Evolutionary conservation across 2,329 filamentous ascomycete species (phyloP).

Genomic region (Cyclaneusma minus): DNA sequence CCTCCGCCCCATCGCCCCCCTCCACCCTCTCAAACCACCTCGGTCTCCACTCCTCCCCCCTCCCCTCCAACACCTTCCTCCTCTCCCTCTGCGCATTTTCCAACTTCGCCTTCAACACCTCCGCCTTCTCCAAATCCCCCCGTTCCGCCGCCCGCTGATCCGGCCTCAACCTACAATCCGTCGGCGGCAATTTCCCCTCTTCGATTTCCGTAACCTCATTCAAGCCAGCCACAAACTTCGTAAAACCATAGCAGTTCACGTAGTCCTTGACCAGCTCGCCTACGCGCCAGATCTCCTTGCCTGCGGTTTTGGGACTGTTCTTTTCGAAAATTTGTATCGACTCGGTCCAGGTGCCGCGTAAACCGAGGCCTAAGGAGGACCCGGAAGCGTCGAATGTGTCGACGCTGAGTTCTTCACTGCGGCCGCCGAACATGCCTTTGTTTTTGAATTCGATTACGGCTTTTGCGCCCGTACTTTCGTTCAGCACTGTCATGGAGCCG

Average conservation of each 20-base stretch:
- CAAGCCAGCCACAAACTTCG: slow-evolving; percentile 67
- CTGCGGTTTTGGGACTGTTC: slow-evolving; percentile 41
- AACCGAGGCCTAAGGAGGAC: slow-evolving; percentile 44
- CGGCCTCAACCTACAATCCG: slow-evolving; percentile 69
- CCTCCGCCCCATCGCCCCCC: slow-evolving; percentile 45
- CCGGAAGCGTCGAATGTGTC: slow-evolving; percentile 57
- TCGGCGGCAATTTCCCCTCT: slow-evolving; percentile 56
- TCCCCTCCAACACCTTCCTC: slow-evolving; percentile 59
- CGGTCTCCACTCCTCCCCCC: slow-evolving; percentile 56
- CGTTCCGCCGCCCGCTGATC: slow-evolving; percentile 78
- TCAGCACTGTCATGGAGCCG: slow-evolving; percentile 71
- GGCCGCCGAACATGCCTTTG: slow-evolving; percentile 93
- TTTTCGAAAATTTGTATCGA: slow-evolving; percentile 51
- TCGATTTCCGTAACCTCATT: slow-evolving; percentile 83
- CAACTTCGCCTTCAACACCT: slow-evolving; percentile 65
- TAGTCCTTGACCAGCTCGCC: slow-evolving; percentile 68
- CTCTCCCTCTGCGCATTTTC: slow-evolving; percentile 75
- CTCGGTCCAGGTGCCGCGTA: slow-evolving; percentile 75
- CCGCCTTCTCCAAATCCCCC: slow-evolving; percentile 69
- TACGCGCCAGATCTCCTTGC: slow-evolving; percentile 61
- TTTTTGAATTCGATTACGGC: slow-evolving; percentile 82
- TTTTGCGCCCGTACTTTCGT: slow-evolving; percentile 72
- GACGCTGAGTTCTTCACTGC: slow-evolving; percentile 76
- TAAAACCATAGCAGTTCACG: slow-evolving; percentile 72
- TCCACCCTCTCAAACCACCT: slow-evolving; percentile 60